A percentile compares a stretch with the other conserved stretches of the same genome.
Evolutionary conservation across 331 rosid genomes (phyloP).

Genomic region (Quercus phellos): DNA sequence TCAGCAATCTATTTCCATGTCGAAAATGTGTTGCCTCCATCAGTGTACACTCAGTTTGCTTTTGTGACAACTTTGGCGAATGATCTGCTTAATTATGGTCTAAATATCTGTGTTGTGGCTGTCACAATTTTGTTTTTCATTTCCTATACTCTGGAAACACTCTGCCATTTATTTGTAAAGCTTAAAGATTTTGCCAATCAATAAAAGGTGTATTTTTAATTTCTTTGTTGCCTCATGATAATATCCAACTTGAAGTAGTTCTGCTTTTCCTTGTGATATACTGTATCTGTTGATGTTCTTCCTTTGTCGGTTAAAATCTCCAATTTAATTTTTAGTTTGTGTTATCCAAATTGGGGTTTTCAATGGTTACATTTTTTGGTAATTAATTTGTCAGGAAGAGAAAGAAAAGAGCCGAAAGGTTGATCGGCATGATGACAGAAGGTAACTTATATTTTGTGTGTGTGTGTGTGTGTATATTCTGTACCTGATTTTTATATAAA

Average conservation of each 20-base stretch:
- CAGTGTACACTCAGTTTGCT: too few species aligned
- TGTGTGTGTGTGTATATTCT: background rate
- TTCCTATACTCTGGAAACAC: too few species aligned
- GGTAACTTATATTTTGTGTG: conserved; percentile 32
- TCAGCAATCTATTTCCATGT: too few species aligned
- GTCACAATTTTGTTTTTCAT: background rate
- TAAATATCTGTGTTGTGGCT: background rate
- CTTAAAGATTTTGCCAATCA: background rate
- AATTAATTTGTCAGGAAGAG: conserved; percentile 73
- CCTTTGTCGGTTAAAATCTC: background rate
- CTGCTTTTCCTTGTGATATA: background rate
- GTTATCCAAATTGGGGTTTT: conserved; percentile 4
- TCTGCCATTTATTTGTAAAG: background rate
- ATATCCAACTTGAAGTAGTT: background rate
- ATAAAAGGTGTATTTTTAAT: background rate
- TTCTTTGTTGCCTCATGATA: background rate
- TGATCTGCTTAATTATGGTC: too few species aligned
- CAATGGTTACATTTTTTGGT: conserved; percentile 17
- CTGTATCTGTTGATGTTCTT: background rate
- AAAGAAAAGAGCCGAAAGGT: conserved; percentile 68
- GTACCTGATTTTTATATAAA: background rate
- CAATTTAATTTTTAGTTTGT: conserved; percentile 8
- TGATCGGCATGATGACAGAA: conserved; percentile 71
- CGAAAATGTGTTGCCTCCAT: too few species aligned
- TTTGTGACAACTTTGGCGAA: too few species aligned